phyloP scores from a whole-genome alignment of 768 basidiomycete genomes.

The Podaxis sp. region DNA sequence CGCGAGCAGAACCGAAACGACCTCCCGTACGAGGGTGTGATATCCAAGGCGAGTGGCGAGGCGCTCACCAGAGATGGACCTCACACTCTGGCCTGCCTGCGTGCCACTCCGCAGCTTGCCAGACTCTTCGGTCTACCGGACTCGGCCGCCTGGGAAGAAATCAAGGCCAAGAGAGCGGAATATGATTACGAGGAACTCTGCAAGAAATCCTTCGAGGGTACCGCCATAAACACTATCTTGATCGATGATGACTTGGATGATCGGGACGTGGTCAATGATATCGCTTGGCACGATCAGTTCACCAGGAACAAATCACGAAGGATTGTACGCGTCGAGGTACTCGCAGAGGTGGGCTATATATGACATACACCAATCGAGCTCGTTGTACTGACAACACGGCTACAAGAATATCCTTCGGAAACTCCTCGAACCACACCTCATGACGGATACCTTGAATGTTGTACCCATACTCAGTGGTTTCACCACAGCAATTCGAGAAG shows the following conservation, averaged over 20 bases:
- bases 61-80: constrained; percentile 46
- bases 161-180: constrained; percentile 42
- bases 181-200: constrained; percentile 58
- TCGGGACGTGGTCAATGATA: constrained; percentile 41
- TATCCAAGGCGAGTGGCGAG: constrained; percentile 58
- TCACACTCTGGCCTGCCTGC: constrained; percentile 54
- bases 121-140: constrained; percentile 41
- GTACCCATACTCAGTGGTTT: constrained; percentile 26
- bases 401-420: constrained; percentile 28
- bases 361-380: constrained; percentile 5
- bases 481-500: constrained; percentile 26
- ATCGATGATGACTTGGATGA: constrained; percentile 69
- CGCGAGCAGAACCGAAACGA: constrained; percentile 35
- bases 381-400: constrained; percentile 12
- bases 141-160: constrained; percentile 48
- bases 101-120: constrained; percentile 52
- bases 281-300: constrained; percentile 61
- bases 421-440: constrained; percentile 18
- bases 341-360: constrained; percentile 55
- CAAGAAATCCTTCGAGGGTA: constrained; percentile 43
- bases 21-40: constrained; percentile 57
- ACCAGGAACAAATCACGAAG: constrained; percentile 48
- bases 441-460: constrained; percentile 14
- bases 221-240: constrained; percentile 63
- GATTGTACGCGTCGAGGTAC: constrained; percentile 63